Conservation (phyloP, 2,329 filamentous ascomycete species). For the Trichophyton verrucosum region DNA sequence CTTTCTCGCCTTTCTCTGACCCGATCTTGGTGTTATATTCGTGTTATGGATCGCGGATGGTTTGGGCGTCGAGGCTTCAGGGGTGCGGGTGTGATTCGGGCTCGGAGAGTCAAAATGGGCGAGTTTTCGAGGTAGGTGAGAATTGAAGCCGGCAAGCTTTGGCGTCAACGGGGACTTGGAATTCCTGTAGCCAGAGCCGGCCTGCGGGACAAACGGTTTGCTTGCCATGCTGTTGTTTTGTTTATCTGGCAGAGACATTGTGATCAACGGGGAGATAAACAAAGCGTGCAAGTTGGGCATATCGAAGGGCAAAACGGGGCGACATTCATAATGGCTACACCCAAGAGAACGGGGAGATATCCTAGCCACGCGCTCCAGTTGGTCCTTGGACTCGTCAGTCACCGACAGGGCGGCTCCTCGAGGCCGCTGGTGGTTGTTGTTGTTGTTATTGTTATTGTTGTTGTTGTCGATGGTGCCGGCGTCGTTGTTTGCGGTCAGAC, state of each 20-base stretch:
- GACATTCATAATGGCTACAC: conserved; percentile 27
- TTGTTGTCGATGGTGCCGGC: not conserved
- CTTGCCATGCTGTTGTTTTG: conserved; percentile 38
- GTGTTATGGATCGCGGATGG: conserved; percentile 36
- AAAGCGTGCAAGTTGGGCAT: conserved; percentile 38
- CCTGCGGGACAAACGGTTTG: conserved; percentile 55
- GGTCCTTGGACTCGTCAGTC: not conserved
- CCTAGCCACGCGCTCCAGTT: not conserved
- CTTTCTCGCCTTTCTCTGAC: conserved; percentile 56
- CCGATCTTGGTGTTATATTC: conserved; percentile 70
- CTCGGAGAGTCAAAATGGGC: conserved; percentile 23
- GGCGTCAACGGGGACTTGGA: conserved; percentile 47
- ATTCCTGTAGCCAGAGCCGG: conserved; percentile 43
- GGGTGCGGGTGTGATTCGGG: conserved; percentile 23
- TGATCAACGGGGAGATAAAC: conserved; percentile 9
- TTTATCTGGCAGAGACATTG: conserved; percentile 42
- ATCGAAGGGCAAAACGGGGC: conserved; percentile 21
- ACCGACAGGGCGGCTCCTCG: not conserved
- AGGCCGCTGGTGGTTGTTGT: not conserved
- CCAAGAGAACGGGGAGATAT: conserved; percentile 7
- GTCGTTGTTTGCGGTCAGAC: not conserved
- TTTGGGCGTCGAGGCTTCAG: conserved; percentile 40
- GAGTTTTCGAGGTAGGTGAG: conserved; percentile 24
- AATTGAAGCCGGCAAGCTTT: conserved; percentile 37
- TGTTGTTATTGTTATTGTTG: no score